Evolutionary conservation across 139 green algal genomes (phyloP), one percentile per base, ranked within the genome.

Genomic region (Monoraphidium neglectum): DNA sequence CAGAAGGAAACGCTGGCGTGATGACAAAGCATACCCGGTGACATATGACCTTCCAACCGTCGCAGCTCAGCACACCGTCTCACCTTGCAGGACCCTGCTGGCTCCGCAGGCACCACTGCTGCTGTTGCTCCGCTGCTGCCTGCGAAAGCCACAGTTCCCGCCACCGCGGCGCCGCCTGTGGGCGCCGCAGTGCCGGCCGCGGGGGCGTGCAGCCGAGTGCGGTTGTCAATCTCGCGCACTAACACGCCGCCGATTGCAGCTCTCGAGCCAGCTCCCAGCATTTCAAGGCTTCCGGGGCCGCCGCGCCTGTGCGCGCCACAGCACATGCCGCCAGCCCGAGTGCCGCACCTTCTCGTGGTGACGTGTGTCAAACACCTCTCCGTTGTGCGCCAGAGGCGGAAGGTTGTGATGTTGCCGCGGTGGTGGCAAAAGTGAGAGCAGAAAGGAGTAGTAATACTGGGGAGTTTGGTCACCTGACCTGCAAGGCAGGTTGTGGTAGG

Each of bases 241-340:
- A 94, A 98, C 21, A 98, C 89, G 2, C 94, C 91, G 2, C 89
- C 92, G 33, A 98, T 83, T 94, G 78, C 51, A 95, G 84, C 88
- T 97, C 93, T 6, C 86, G 84, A n/a, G 53, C 54, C 26, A 80
- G 56, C 37, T 53, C 65, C 21, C 36, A 75, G 54, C 63, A 80
- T 18, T 4, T 28, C 37, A 80, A 80, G 23, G 37, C 38, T 38
- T 69, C 53, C 65, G 75, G 51, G n/a, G 63, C 49, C 4, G 62
- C 47, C 63, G 73, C 33, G 63, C 73, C 73, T 5, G 54, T 1
- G 38, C 73, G n/a, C n/a, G n/a, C n/a, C n/a, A n/a, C n/a, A n/a
- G n/a, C n/a, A n/a, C n/a, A n/a, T n/a, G n/a, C n/a, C n/a, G n/a
- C n/a, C n/a, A n/a, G n/a, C n/a, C n/a, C n/a, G n/a, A n/a, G n/a